Percentiles rank a stretch among this genome's conserved stretches.
Conservation (phyloP, 2,329 filamentous ascomycete species). For the Penicillium sp. region DNA sequence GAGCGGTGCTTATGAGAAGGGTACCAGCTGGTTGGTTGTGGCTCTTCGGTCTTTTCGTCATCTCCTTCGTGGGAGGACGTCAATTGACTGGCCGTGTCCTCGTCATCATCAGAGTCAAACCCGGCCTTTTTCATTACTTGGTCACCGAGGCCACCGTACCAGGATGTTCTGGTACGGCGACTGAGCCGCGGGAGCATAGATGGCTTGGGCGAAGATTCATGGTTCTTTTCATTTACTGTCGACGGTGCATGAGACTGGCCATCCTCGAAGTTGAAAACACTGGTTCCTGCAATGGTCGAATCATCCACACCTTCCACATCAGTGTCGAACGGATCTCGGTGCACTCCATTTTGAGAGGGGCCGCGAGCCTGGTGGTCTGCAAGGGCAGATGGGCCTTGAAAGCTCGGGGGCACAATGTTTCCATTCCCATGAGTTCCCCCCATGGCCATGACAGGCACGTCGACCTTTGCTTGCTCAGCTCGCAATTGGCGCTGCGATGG, state of each 20-base stretch:
- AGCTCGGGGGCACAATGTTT: slow-evolving; percentile 9
- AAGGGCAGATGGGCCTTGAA: slow-evolving; percentile 15
- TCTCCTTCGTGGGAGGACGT: slow-evolving; percentile 29
- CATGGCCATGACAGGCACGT: slow-evolving; percentile 28
- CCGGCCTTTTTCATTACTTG: slow-evolving; percentile 33
- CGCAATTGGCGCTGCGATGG: slow-evolving; percentile 28
- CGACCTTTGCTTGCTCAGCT: slow-evolving; percentile 34
- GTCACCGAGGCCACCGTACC: slow-evolving; percentile 33
- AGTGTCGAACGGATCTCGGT: slow-evolving; percentile 39
- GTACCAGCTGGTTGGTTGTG: slow-evolving; percentile 24
- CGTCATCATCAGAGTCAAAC: slow-evolving; percentile 34
- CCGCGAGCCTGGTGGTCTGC: slow-evolving; percentile 14
- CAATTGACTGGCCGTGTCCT: slow-evolving; percentile 27
- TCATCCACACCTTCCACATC: slow-evolving; percentile 43
- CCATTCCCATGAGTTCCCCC: slow-evolving; percentile 19
- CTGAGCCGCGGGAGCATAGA: slow-evolving; percentile 22
- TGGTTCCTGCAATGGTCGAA: slow-evolving; percentile 38
- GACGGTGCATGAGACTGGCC: slow-evolving; percentile 21
- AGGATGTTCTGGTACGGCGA: slow-evolving; percentile 27
- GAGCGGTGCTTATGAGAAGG: slow-evolving; percentile 24
- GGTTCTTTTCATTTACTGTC: slow-evolving; percentile 11
- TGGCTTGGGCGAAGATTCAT: slow-evolving; percentile 18
- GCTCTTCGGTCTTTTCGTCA: slow-evolving; percentile 27
- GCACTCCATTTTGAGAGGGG: slow-evolving; percentile 10
- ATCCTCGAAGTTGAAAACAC: slow-evolving; percentile 35